Percentiles rank a stretch among this genome's conserved stretches.
These are phyloP conservation scores for Pleurotus citrinopileatus DNA, from an alignment of 768 basidiomycete genomes.

Conservation along the genomic window DNA sequence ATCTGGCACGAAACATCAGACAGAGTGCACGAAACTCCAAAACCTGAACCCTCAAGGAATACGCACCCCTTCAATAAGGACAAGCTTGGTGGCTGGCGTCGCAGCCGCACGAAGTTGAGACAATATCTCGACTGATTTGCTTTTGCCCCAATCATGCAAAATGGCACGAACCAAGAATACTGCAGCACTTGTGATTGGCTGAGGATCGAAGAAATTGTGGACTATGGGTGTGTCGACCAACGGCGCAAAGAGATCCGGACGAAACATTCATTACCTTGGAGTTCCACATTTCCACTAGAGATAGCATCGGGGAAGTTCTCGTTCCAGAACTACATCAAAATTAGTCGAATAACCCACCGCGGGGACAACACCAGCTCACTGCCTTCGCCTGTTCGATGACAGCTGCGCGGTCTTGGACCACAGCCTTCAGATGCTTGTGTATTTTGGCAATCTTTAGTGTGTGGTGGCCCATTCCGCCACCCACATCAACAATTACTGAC, in stretches of 20 bases:
- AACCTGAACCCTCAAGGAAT: neutral
- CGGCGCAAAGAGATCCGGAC: neutral
- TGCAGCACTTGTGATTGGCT: constrained; percentile 22
- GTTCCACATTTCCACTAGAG: constrained; percentile 20
- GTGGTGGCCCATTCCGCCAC: constrained; percentile 31
- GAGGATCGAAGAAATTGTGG: constrained; percentile 30
- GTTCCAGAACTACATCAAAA: constrained; percentile 23
- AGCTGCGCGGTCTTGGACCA: constrained; percentile 33
- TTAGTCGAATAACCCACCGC: neutral
- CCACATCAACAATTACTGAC: constrained; percentile 30
- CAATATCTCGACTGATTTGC: constrained; percentile 22
- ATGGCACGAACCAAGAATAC: constrained; percentile 26
- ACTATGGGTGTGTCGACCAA: constrained; percentile 10
- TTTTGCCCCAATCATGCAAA: constrained; percentile 30
- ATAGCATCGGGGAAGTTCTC: constrained; percentile 22
- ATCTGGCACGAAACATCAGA: neutral
- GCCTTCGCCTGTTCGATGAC: constrained; percentile 23
- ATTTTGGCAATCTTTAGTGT: constrained; percentile 26
- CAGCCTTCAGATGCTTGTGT: constrained; percentile 21
- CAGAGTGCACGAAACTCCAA: neutral
- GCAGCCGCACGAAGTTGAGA: constrained; percentile 22
- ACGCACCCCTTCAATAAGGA: constrained; percentile 21
- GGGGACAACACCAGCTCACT: constrained; percentile 11
- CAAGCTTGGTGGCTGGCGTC: constrained; percentile 18
- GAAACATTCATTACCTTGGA: constrained; percentile 20